phyloP scores from a whole-genome alignment of 257 asterid species.

The Petunia secreta region DNA sequence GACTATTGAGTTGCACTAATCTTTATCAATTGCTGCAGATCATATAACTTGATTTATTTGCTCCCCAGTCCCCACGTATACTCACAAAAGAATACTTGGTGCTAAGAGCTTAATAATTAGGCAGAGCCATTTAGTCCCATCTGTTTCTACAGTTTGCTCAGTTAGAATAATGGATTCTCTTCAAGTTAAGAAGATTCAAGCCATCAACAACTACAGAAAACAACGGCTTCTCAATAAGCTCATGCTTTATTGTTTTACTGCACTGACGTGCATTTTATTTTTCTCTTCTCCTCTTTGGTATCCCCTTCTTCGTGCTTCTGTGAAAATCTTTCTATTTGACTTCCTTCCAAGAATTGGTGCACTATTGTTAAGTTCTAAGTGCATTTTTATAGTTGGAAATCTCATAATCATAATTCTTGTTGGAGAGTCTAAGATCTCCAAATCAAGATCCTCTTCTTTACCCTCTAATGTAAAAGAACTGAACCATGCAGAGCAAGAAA shows the following conservation, averaged over 20 bases:
- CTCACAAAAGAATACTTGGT: background rate
- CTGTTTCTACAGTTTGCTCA: background rate
- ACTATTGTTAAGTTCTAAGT: slow-evolving; percentile 11
- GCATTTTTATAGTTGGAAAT: slow-evolving; percentile 10
- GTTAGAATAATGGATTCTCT: slow-evolving; percentile 18
- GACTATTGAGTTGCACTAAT: background rate
- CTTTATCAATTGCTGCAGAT: background rate
- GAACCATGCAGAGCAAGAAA: background rate
- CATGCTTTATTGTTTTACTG: slow-evolving; percentile 12
- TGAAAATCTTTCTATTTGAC: background rate
- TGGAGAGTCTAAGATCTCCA: slow-evolving; percentile 20
- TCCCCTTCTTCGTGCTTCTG: slow-evolving; percentile 6
- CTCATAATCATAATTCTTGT: slow-evolving; percentile 7
- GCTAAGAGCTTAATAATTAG: background rate
- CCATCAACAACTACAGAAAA: slow-evolving; percentile 4
- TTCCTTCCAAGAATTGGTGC: background rate
- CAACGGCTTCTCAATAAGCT: background rate
- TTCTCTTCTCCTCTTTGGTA: slow-evolving; percentile 14
- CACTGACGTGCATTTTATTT: background rate
- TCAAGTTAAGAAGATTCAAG: slow-evolving; percentile 16
- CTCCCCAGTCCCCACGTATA: too few relatives aligned
- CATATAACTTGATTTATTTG: background rate
- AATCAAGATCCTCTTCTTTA: background rate
- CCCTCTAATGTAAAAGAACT: background rate
- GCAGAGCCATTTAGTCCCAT: background rate